Percentiles rank a stretch among this genome's conserved stretches.
phyloP scores from a whole-genome alignment of 805 yeast genomes.

The Saccharomycopsis fodiens region DNA sequence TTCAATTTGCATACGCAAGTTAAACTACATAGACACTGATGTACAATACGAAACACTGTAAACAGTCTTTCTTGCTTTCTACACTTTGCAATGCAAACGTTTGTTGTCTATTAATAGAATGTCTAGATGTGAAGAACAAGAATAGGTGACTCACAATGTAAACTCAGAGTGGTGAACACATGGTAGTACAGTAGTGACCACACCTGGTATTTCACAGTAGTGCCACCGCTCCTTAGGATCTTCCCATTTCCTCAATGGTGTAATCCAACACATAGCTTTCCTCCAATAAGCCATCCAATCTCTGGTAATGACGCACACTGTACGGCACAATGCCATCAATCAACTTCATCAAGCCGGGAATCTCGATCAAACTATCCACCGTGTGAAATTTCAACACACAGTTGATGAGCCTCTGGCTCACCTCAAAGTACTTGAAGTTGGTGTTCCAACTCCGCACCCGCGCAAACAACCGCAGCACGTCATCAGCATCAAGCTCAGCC shows the following conservation, averaged over 20 bases:
- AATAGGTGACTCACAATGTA: too few relatives aligned
- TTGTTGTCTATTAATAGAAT: too few relatives aligned
- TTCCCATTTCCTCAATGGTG: constrained; percentile 30
- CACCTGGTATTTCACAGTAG: too few relatives aligned
- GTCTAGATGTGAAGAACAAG: too few relatives aligned
- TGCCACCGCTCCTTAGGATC: background rate
- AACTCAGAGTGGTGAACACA: background rate
- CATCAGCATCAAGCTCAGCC: constrained; percentile 47
- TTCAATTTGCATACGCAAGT: too few relatives aligned
- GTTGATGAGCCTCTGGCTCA: constrained; percentile 71
- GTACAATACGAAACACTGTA: too few relatives aligned
- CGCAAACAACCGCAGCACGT: constrained; percentile 52
- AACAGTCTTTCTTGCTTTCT: too few relatives aligned
- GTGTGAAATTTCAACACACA: constrained; percentile 52
- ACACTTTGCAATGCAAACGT: too few relatives aligned
- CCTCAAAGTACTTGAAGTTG: constrained; percentile 68
- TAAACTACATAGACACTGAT: too few relatives aligned
- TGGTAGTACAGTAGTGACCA: too few relatives aligned
- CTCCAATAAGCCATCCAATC: constrained; percentile 76
- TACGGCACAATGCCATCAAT: constrained; percentile 82
- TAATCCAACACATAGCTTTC: constrained; percentile 82
- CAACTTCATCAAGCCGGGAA: constrained; percentile 58
- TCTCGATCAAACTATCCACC: constrained; percentile 49
- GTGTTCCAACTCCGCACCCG: constrained; percentile 94
- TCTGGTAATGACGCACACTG: constrained; percentile 71